Conservation (phyloP, 2,329 filamentous ascomycete genomes). For the Acephala macrosclerotiorum region DNA sequence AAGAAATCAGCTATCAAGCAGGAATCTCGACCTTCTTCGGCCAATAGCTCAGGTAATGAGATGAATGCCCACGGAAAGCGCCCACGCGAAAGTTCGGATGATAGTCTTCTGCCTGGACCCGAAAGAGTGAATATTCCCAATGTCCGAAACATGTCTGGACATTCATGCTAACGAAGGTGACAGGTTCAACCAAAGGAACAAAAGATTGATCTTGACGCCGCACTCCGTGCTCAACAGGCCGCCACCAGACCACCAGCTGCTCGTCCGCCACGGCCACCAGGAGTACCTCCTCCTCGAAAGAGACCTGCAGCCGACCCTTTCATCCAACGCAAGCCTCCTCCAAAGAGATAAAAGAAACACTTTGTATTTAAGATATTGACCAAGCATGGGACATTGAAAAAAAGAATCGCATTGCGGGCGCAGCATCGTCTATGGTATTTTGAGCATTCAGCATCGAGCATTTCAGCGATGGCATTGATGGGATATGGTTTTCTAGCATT, state of each 20-base stretch:
- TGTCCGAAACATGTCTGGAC: not conserved
- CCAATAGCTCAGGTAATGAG: slow-evolving; percentile 7
- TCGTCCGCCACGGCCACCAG: slow-evolving; percentile 30
- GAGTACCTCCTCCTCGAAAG: slow-evolving; percentile 33
- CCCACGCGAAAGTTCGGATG: not conserved
- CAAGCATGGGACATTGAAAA: not conserved
- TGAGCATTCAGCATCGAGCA: slow-evolving; percentile 2
- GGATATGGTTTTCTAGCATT: not conserved
- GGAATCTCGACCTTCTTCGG: not conserved
- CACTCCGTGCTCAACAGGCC: slow-evolving; percentile 34
- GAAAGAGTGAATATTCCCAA: slow-evolving; percentile 7
- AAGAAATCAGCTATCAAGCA: not conserved
- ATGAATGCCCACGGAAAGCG: slow-evolving; percentile 7
- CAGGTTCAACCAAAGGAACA: slow-evolving; percentile 7
- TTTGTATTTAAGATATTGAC: not conserved
- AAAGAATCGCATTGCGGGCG: slow-evolving; percentile 7
- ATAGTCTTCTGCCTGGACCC: not conserved
- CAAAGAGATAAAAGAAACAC: slow-evolving; percentile 20
- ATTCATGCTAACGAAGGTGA: slow-evolving; percentile 15
- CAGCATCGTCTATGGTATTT: slow-evolving; percentile 3
- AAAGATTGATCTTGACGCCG: slow-evolving; percentile 30
- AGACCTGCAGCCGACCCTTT: slow-evolving; percentile 38
- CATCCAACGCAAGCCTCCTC: slow-evolving; percentile 35
- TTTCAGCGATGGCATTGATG: not conserved
- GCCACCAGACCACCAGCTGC: slow-evolving; percentile 10